These are phyloP conservation scores for Kondoa subrosea DNA, from an alignment of 768 basidiomycete species.

Conservation along the genomic window DNA sequence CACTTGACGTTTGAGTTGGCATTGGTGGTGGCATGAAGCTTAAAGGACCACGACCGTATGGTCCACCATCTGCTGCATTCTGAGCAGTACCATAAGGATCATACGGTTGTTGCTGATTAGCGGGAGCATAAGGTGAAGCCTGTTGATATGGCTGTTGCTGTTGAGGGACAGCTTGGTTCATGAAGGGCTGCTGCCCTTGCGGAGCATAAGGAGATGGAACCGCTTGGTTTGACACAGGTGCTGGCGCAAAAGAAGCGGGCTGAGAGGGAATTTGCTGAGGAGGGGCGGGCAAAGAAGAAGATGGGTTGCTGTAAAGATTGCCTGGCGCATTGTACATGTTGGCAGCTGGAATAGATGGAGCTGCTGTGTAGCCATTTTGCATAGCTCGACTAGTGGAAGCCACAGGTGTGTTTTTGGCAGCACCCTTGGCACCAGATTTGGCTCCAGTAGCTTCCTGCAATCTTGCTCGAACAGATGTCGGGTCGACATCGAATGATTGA, in stretches of 20 bases:
- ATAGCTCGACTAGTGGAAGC: background rate
- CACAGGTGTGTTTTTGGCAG: background rate
- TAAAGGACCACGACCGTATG: conserved; percentile 6
- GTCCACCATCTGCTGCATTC: background rate
- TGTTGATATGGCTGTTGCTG: too few relatives aligned
- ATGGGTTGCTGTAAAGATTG: conserved; percentile 7
- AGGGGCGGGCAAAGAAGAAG: background rate
- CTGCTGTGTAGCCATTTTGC: background rate
- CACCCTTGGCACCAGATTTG: background rate
- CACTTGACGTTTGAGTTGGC: conserved; percentile 38
- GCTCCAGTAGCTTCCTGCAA: conserved; percentile 31
- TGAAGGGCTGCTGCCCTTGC: background rate
- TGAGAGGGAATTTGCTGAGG: background rate
- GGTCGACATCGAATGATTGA: conserved; percentile 13
- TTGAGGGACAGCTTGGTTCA: conserved; percentile 2
- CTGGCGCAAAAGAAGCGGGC: background rate
- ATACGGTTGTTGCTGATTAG: conserved; percentile 15
- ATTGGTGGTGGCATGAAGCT: conserved; percentile 25
- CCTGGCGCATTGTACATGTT: background rate
- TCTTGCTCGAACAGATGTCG: conserved; percentile 39
- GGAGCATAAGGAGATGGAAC: conserved; percentile 6
- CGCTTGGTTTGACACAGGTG: background rate
- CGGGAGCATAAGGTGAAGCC: conserved; percentile 12
- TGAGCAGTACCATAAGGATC: conserved; percentile 14
- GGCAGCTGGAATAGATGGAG: background rate